Evolutionary conservation across 1,284 basidiomycete genomes (phyloP).

Genomic region (Ganoderma leucocontextum): DNA sequence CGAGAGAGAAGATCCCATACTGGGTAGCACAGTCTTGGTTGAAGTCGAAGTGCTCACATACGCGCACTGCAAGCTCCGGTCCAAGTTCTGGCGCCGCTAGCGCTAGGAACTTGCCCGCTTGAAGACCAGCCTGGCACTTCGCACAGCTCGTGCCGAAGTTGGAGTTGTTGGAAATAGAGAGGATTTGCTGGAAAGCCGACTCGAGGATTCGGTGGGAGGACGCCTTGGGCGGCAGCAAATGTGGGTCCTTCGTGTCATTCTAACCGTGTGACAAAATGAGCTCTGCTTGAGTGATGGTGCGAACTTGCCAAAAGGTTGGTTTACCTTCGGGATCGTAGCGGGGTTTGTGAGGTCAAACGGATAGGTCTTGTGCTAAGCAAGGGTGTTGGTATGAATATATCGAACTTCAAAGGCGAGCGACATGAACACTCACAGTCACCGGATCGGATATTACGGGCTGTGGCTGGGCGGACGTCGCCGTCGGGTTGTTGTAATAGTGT

Average conservation of each 20-base stretch:
- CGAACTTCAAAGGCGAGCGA: constrained; percentile 5
- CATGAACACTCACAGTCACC: constrained; percentile 53
- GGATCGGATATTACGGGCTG: constrained; percentile 78
- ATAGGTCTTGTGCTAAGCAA: constrained; percentile 59
- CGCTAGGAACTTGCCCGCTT: constrained; percentile 72
- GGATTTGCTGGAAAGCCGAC: constrained; percentile 62
- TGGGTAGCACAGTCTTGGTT: constrained; percentile 58
- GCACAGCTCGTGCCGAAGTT: constrained; percentile 63
- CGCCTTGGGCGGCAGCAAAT: constrained; percentile 66
- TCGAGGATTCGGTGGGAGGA: constrained; percentile 52
- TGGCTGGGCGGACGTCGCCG: constrained; percentile 70
- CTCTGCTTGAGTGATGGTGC: neutral
- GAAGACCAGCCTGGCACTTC: constrained; percentile 68
- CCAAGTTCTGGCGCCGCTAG: constrained; percentile 71
- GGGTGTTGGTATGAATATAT: no score
- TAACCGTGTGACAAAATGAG: constrained; percentile 26
- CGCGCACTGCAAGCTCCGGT: constrained; percentile 60
- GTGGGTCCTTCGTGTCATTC: constrained; percentile 69
- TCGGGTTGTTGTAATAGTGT: constrained; percentile 77
- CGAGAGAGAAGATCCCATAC: constrained; percentile 58
- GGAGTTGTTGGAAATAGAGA: constrained; percentile 59
- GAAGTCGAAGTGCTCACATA: constrained; percentile 71
- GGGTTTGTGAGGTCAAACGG: constrained; percentile 68
- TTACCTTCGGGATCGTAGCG: constrained; percentile 57
- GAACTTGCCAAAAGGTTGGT: neutral